Evolutionary conservation across 768 basidiomycete genomes (phyloP).

Genomic region (Collybia nuda): DNA sequence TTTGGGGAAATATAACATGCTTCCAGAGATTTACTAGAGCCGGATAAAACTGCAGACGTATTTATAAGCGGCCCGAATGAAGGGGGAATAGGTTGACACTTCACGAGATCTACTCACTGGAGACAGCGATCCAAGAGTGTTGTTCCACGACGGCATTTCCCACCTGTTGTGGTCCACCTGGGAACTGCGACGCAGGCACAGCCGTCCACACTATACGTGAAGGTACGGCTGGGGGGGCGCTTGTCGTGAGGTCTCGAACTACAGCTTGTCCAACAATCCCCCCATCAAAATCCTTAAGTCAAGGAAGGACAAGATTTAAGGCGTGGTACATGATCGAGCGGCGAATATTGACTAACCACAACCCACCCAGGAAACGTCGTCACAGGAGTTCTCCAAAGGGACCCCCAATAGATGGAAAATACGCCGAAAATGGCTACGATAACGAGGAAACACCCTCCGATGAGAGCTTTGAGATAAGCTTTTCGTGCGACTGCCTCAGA

Average conservation of each 20-base stretch:
- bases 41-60: conserved; percentile 33
- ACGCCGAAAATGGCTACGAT: conserved; percentile 45
- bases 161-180: conserved; percentile 42
- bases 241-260: conserved; percentile 30
- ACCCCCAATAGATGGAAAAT: conserved; percentile 58
- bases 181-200: conserved; percentile 40
- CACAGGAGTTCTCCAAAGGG: conserved; percentile 44
- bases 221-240: conserved; percentile 6
- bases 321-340: not conserved
- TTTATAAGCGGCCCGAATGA: not conserved
- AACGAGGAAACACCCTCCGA: conserved; percentile 19
- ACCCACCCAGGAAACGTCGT: conserved; percentile 54
- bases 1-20: conserved; percentile 38
- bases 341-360: conserved; percentile 37
- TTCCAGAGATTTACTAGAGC: conserved; percentile 36
- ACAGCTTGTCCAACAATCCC: conserved; percentile 49
- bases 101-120: conserved; percentile 34
- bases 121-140: conserved; percentile 52
- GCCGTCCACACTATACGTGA: conserved; percentile 46
- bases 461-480: too few species aligned
- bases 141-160: conserved; percentile 47
- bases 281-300: conserved; percentile 59
- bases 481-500: too few species aligned
- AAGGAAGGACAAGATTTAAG: not conserved
- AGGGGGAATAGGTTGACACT: not conserved